phyloP scores from a whole-genome alignment of 2,329 filamentous ascomycete genomes.

The Aspergillus neotritici region DNA sequence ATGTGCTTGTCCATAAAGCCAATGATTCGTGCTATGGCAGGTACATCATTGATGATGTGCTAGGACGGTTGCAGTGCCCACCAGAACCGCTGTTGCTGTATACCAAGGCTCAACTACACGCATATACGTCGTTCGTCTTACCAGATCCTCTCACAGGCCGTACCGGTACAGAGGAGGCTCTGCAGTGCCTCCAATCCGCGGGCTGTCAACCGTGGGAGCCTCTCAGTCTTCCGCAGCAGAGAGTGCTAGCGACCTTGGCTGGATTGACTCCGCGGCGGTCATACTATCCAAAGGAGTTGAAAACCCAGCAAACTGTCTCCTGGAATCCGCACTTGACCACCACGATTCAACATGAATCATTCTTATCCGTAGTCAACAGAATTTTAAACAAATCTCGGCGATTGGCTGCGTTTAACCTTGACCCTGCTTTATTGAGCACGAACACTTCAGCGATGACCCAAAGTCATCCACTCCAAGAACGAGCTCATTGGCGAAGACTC shows the following conservation, averaged over 20 bases:
- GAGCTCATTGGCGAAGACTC: no score
- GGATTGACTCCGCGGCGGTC: slow-evolving; percentile 33
- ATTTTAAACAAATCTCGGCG: slow-evolving; percentile 7
- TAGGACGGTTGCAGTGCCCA: slow-evolving; percentile 54
- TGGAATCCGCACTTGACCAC: slow-evolving; percentile 40
- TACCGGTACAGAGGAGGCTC: slow-evolving; percentile 58
- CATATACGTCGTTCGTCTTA: slow-evolving; percentile 53
- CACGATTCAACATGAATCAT: slow-evolving; percentile 39
- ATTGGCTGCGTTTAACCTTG: slow-evolving; percentile 6
- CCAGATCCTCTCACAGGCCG: slow-evolving; percentile 54
- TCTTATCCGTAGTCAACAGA: slow-evolving; percentile 9
- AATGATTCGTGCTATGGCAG: slow-evolving; percentile 41
- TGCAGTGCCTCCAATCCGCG: slow-evolving; percentile 47
- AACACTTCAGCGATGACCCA: no score
- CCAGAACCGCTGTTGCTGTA: slow-evolving; percentile 53
- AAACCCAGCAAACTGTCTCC: slow-evolving; percentile 39
- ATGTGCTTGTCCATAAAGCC: slow-evolving; percentile 41
- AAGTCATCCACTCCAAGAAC: no score
- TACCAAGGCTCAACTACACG: slow-evolving; percentile 55
- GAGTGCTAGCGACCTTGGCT: slow-evolving; percentile 24
- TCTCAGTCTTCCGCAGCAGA: slow-evolving; percentile 10
- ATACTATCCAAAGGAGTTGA: slow-evolving; percentile 42
- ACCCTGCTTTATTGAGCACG: not conserved
- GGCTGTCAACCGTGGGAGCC: slow-evolving; percentile 48
- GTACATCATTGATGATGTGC: slow-evolving; percentile 50